These are phyloP conservation scores for Brassica juncea DNA, from an alignment of 345 rosid genomes.

Conservation along the genomic window DNA sequence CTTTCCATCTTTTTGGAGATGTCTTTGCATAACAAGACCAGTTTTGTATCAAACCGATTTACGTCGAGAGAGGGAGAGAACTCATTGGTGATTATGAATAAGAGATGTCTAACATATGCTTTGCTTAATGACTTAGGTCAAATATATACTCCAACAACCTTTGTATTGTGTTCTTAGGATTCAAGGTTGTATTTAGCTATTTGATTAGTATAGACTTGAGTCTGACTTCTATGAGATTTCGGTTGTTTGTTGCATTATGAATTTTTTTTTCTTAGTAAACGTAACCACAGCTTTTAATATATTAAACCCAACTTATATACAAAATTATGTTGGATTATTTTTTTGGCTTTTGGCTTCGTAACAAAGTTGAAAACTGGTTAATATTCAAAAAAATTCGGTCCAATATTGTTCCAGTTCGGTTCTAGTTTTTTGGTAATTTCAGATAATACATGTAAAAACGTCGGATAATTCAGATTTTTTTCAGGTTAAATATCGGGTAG, in stretches of 20 bases:
- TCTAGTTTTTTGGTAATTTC: neutral
- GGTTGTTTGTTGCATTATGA: neutral
- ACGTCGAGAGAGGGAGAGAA: constrained; percentile 6
- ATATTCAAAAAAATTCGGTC: neutral
- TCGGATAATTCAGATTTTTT: neutral
- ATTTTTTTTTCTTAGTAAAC: neutral
- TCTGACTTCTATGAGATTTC: neutral
- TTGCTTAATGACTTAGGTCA: constrained; percentile 13
- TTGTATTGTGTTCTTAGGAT: constrained; percentile 1
- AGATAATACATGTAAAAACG: neutral
- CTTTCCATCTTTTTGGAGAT: neutral
- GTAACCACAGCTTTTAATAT: neutral
- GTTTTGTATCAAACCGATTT: constrained; percentile 12
- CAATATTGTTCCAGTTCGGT: neutral
- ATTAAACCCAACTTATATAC: no score
- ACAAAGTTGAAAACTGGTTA: neutral
- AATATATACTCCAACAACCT: neutral
- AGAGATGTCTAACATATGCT: constrained; percentile 24
- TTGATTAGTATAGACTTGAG: neutral
- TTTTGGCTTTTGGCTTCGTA: no score
- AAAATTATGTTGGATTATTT: no score
- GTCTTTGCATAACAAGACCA: constrained; percentile 23
- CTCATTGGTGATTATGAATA: constrained; percentile 22
- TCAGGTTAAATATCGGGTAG: neutral
- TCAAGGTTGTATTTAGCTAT: neutral